phyloP scores from a whole-genome alignment of 73 alveolate genomes.

The Paraurostyla sp. region DNA sequence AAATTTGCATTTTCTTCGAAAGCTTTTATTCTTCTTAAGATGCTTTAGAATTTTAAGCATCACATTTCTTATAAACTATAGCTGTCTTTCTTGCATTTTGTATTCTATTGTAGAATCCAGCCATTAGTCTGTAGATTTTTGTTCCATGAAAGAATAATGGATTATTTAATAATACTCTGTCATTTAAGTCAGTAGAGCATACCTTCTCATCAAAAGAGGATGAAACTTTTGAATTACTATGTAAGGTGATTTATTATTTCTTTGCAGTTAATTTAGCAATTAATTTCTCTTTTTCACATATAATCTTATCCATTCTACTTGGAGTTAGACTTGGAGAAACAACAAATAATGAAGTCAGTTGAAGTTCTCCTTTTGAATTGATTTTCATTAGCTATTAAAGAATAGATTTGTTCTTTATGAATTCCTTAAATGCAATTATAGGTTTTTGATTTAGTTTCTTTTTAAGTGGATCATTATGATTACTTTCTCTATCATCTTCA shows the following conservation, averaged over 20 bases:
- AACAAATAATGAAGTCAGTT: not conserved
- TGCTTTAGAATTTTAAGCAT: not conserved
- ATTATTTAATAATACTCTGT: not conserved
- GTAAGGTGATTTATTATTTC: too few relatives aligned
- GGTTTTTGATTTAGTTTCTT: not conserved
- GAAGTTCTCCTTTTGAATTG: not conserved
- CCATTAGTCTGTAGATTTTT: conserved; percentile 14
- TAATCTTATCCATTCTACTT: not conserved
- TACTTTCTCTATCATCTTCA: conserved; percentile 25
- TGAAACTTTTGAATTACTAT: too few relatives aligned
- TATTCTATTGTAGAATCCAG: not conserved
- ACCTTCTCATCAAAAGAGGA: conserved; percentile 12
- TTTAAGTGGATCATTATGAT: not conserved
- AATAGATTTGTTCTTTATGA: conserved; percentile 32
- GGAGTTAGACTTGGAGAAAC: conserved; percentile 41
- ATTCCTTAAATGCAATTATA: conserved; percentile 10
- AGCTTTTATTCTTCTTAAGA: not conserved
- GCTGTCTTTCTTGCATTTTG: not conserved
- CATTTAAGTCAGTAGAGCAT: not conserved
- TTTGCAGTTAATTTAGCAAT: not conserved
- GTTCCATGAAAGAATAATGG: conserved; percentile 56
- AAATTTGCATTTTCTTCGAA: not conserved
- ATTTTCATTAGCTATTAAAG: not conserved
- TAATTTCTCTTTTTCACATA: conserved; percentile 20
- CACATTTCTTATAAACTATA: conserved; percentile 19